Percentiles rank a stretch among this genome's conserved stretches.
Evolutionary conservation across 1,139 yeast genomes (phyloP).

Genomic region (Wickerhamomyces sp.): DNA sequence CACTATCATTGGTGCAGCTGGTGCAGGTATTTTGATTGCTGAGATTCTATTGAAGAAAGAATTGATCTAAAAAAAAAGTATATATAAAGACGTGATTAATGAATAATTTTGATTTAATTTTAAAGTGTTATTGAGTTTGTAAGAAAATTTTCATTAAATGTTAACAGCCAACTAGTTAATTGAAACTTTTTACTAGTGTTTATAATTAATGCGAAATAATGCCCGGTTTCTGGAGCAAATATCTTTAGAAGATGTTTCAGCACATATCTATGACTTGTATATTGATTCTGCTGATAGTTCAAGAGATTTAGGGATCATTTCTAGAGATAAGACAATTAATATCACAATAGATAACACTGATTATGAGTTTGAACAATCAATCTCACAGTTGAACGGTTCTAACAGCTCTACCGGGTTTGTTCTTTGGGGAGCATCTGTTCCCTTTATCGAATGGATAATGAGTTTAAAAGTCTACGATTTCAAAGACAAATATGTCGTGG

Average conservation of each 20-base stretch:
- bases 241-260: slow-evolving; percentile 30
- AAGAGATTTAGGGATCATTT: slow-evolving; percentile 45
- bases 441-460: slow-evolving; percentile 51
- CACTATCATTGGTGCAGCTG: slow-evolving; percentile 98
- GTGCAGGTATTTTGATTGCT: slow-evolving; percentile 96
- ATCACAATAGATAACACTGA: slow-evolving; percentile 32
- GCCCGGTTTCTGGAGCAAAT: slow-evolving; percentile 19
- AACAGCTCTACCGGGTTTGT: slow-evolving; percentile 65
- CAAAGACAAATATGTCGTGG: slow-evolving; percentile 37
- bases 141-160: too few relatives aligned
- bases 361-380: slow-evolving; percentile 29
- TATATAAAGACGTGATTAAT: neutral
- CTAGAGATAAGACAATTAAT: slow-evolving; percentile 30
- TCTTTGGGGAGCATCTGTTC: slow-evolving; percentile 54
- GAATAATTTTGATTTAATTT: neutral
- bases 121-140: too few relatives aligned
- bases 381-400: slow-evolving; percentile 25
- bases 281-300: slow-evolving; percentile 30
- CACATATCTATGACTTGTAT: slow-evolving; percentile 48
- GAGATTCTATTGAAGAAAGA: slow-evolving; percentile 80
- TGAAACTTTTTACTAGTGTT: neutral
- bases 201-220: neutral
- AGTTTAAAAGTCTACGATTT: slow-evolving; percentile 9
- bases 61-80: slow-evolving; percentile 58
- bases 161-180: too few relatives aligned